phyloP scores from a whole-genome alignment of 177 flowering plant species.

The Vitis hybrid region DNA sequence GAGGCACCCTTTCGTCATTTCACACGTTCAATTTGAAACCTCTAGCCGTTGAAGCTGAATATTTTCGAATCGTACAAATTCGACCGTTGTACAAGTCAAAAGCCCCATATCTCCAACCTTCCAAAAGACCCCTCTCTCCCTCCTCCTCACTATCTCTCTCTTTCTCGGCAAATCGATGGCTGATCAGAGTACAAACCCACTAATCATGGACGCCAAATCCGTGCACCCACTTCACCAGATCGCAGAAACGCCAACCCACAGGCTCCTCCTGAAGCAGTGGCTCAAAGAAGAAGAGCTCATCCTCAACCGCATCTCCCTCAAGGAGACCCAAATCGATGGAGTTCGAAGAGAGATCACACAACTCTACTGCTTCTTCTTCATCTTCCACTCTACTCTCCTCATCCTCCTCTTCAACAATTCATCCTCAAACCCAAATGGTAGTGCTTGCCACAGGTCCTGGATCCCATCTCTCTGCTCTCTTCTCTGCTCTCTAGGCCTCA shows the following conservation, averaged over 20 bases:
- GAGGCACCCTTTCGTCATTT: no score
- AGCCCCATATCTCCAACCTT: background rate
- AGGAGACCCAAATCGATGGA: slow-evolving; percentile 82
- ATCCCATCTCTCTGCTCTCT: slow-evolving; percentile 75
- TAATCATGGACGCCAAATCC: slow-evolving; percentile 44
- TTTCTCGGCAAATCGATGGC: slow-evolving; percentile 17
- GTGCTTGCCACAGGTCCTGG: slow-evolving; percentile 67
- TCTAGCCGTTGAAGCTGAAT: background rate
- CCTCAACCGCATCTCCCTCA: slow-evolving; percentile 59
- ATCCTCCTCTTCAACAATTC: slow-evolving; percentile 69
- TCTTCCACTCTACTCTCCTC: slow-evolving; percentile 75
- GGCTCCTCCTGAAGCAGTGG: slow-evolving; percentile 97
- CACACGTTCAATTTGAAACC: no score
- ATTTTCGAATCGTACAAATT: background rate
- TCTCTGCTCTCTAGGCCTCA: slow-evolving; percentile 67
- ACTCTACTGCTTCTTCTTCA: slow-evolving; percentile 86
- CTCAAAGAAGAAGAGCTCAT: slow-evolving; percentile 95
- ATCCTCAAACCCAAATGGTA: slow-evolving; percentile 16
- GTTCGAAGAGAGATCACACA: slow-evolving; percentile 71
- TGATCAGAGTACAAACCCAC: slow-evolving; percentile 21
- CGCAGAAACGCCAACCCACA: slow-evolving; percentile 84
- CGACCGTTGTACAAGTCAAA: slow-evolving; percentile 20
- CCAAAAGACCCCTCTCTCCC: background rate
- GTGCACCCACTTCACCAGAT: slow-evolving; percentile 87
- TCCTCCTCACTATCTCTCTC: slow-evolving; percentile 10